Conservation (phyloP, 2,329 filamentous ascomycete species). For the Trichoderma koningiopsis region DNA sequence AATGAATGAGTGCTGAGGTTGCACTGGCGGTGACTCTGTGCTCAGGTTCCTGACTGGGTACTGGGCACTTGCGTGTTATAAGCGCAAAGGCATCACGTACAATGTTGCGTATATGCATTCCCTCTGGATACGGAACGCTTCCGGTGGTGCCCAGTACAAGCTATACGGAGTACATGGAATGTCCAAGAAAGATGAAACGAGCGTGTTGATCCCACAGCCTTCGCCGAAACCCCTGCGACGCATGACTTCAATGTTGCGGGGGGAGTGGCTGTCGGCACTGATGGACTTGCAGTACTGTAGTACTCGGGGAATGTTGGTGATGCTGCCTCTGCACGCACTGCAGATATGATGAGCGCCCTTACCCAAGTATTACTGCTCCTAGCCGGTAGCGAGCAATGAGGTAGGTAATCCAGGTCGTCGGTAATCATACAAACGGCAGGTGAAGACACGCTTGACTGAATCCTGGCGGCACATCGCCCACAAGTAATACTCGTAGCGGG, state of each 20-base stretch:
- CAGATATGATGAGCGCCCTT: neutral
- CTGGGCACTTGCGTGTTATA: neutral
- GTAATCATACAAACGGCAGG: neutral
- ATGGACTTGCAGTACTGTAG: neutral
- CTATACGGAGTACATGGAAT: neutral
- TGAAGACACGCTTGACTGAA: neutral
- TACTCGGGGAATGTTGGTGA: neutral
- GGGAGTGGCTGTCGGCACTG: neutral
- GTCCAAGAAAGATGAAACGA: slow-evolving; percentile 4
- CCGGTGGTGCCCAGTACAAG: neutral
- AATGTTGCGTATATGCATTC: neutral
- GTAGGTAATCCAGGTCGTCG: neutral
- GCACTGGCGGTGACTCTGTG: neutral
- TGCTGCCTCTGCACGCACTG: neutral
- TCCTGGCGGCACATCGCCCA: neutral
- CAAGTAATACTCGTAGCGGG: neutral
- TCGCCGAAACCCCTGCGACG: slow-evolving; percentile 21
- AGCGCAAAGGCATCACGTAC: neutral
- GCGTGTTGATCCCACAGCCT: slow-evolving; percentile 21
- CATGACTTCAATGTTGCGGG: neutral
- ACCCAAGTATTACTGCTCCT: neutral
- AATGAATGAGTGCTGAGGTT: neutral
- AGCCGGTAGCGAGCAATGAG: neutral
- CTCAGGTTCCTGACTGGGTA: neutral
- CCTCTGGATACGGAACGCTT: neutral